Evolutionary conservation across 148 eudicot species (phyloP).

Genomic region (Simmondsia chinensis): DNA sequence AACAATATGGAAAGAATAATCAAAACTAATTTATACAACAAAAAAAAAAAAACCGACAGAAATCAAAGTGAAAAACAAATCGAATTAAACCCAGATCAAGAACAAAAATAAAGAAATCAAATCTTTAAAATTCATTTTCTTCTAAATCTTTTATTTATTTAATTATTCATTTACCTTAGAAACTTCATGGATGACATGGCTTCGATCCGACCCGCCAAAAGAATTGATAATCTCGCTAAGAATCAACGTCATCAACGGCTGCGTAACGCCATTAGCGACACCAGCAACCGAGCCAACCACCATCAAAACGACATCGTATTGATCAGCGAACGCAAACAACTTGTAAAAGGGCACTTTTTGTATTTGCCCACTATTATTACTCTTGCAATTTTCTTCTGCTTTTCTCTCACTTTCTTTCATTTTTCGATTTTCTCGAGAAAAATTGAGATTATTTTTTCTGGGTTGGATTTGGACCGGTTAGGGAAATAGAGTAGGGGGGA

Average conservation of each 20-base stretch:
- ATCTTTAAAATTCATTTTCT: no score
- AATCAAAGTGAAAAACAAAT: no score
- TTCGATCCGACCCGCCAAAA: slow-evolving; percentile 34
- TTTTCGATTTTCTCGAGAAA: no score
- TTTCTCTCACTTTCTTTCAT: not conserved
- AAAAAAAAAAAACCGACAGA: no score
- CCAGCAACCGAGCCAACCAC: slow-evolving; percentile 44
- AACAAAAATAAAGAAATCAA: not conserved
- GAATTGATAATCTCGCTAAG: slow-evolving; percentile 51
- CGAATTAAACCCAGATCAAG: not conserved
- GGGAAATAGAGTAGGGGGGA: no score
- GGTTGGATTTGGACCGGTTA: no score
- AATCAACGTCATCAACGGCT: slow-evolving; percentile 63
- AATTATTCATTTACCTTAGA: no score
- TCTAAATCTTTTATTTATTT: no score
- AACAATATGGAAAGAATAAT: no score
- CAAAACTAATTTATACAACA: no score
- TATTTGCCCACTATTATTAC: not conserved
- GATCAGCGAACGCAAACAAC: slow-evolving; percentile 47
- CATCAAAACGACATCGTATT: slow-evolving; percentile 43
- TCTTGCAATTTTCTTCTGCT: not conserved
- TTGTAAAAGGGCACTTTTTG: slow-evolving; percentile 41
- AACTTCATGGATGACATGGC: slow-evolving; percentile 40
- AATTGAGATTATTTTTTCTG: no score
- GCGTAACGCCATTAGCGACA: slow-evolving; percentile 43